Percentiles rank a stretch among this genome's conserved stretches.
Conservation (phyloP, 106 monocot species). For the Ottelia alismoides region DNA sequence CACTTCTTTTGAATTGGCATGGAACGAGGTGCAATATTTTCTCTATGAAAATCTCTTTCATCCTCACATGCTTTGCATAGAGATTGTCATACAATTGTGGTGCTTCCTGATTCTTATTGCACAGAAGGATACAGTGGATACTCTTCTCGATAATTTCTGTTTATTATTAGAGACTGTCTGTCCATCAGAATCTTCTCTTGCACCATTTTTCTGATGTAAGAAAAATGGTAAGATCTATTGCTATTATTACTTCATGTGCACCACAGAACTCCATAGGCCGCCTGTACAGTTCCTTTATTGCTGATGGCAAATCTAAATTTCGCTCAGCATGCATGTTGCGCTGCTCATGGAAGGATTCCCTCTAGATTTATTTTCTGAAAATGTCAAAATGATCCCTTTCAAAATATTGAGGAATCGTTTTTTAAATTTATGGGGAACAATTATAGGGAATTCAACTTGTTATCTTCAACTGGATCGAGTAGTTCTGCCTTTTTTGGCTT, state of each 20-base stretch:
- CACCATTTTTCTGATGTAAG: conserved; percentile 48
- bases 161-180: conserved; percentile 35
- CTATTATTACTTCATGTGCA: conserved; percentile 33
- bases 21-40: conserved; percentile 49
- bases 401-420: conserved; percentile 29
- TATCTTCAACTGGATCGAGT: conserved; percentile 11
- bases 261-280: conserved; percentile 31
- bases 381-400: conserved; percentile 26
- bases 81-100: conserved; percentile 64
- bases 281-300: conserved; percentile 33
- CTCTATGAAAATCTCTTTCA: conserved; percentile 61
- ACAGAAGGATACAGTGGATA: conserved; percentile 29
- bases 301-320: conserved; percentile 23
- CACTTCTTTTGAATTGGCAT: conserved; percentile 30
- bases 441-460: conserved; percentile 15
- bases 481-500: conserved; percentile 20
- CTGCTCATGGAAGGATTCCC: conserved; percentile 87
- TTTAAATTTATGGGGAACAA: conserved; percentile 37
- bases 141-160: conserved; percentile 32
- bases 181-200: conserved; percentile 29
- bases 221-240: conserved; percentile 48
- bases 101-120: conserved; percentile 65
- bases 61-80: conserved; percentile 61
- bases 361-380: conserved; percentile 44
- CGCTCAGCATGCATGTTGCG: conserved; percentile 32